Conservation (phyloP, 192 early-diverging fungal genomes). For the Phlyctochytrium arcticum region DNA sequence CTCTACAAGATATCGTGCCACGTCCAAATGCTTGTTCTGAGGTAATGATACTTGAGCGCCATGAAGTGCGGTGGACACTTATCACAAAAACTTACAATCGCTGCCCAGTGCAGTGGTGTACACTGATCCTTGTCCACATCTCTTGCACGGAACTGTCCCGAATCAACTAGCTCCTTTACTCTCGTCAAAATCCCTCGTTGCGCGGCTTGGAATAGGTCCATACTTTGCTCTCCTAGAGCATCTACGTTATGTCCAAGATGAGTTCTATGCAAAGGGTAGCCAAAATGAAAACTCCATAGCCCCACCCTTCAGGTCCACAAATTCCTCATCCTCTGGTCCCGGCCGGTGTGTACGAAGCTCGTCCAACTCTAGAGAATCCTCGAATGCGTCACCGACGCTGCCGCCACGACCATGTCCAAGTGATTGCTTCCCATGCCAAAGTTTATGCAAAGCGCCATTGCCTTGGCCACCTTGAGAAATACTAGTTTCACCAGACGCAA, state of each 20-base stretch:
- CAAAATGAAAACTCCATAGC: too few species aligned
- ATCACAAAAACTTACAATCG: constrained; percentile 43
- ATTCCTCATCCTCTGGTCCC: too few species aligned
- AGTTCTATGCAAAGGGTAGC: too few species aligned
- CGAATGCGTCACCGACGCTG: too few species aligned
- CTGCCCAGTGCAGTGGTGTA: constrained; percentile 83
- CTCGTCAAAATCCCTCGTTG: constrained; percentile 62
- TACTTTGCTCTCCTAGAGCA: too few species aligned
- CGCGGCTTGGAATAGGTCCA: constrained; percentile 66
- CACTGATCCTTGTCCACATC: constrained; percentile 65
- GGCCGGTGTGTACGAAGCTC: too few species aligned
- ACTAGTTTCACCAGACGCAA: constrained; percentile 3
- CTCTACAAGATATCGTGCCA: constrained; percentile 76
- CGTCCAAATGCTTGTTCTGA: constrained; percentile 60
- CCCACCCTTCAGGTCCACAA: too few species aligned
- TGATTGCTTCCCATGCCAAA: background rate
- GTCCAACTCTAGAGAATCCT: too few species aligned
- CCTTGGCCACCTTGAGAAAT: background rate
- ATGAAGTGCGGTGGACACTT: background rate
- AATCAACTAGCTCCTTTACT: constrained; percentile 55
- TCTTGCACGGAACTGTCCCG: constrained; percentile 41
- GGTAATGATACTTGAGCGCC: background rate
- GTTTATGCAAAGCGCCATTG: background rate
- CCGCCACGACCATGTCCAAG: background rate
- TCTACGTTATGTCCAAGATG: too few species aligned